A percentile compares a stretch with the other conserved stretches of the same genome.
Evolutionary conservation across 208 protist species (phyloP).

Genomic region (Acanthamoeba polyphaga): DNA sequence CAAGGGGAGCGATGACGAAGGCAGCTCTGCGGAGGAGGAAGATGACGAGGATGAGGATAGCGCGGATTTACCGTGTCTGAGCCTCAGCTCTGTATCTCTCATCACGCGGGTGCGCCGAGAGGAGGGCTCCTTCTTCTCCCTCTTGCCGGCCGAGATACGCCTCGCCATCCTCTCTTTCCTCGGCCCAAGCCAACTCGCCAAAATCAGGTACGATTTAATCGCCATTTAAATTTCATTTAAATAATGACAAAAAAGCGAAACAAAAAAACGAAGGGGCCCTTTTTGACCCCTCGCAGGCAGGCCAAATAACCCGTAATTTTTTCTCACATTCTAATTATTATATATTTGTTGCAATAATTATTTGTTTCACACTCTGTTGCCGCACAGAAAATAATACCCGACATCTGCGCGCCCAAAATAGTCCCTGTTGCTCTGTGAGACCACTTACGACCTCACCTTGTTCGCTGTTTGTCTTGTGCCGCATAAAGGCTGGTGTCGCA

Average conservation of each 20-base stretch:
- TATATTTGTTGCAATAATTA: not conserved
- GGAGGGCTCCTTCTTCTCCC: slow-evolving; percentile 46
- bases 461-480: too few species aligned
- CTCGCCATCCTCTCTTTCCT: slow-evolving; percentile 63
- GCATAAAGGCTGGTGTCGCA: slow-evolving; percentile 32
- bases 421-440: not conserved
- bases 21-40: slow-evolving; percentile 28
- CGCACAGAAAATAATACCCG: too few species aligned
- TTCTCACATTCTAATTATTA: too few species aligned
- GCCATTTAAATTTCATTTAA: not conserved
- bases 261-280: too few species aligned
- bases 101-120: slow-evolving; percentile 35
- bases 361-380: too few species aligned
- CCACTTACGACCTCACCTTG: too few species aligned
- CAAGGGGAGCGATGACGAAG: not conserved
- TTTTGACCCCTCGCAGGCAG: too few species aligned
- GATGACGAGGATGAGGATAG: slow-evolving; percentile 32
- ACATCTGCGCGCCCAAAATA: not conserved
- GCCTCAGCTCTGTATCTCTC: slow-evolving; percentile 20
- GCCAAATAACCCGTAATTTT: too few species aligned
- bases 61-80: not conserved
- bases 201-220: slow-evolving; percentile 1
- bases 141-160: slow-evolving; percentile 3
- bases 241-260: not conserved
- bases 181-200: slow-evolving; percentile 25